Base-by-base conservation (phyloP, 805 yeast species). In the Starmerella etchellsii region DNA sequence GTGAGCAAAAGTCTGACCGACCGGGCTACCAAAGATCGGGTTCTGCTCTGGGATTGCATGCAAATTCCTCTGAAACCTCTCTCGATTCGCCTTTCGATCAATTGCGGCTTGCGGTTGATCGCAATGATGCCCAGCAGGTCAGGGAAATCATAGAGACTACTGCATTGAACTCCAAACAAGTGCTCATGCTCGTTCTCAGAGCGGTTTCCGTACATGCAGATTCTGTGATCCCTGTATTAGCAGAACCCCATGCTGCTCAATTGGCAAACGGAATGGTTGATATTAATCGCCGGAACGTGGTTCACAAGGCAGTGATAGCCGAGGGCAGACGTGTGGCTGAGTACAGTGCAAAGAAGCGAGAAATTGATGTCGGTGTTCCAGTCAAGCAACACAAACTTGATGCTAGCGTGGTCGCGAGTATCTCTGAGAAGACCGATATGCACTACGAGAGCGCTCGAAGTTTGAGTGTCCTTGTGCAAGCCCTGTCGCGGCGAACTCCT, bases 291-390 rank as follows among this genome's bases (percentile, higher is more conserved):
- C 69, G 95, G 50, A 87, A 81, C 56, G 78, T 87, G 53, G 71
- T 87, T 53, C 97, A 87, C 57, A 83, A 82, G 49, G 80, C 78
- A 53, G 75, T 87, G 20, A 76, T 87, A 41, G 71, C 80, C 8
- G 67, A 81, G 42, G 95, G 94, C 4, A 76, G 83, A 11, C 36
- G 52, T 8, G 22, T 40, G 2, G 44, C 36, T 15, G 39, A 44
- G 24, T n/a, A 45, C 14, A 20, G n/a, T 21, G 10, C 32, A 2
- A 26, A 30, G 14, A 35, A 31, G 11, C 22, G 34, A 9, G 21
- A 40, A 34, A 46, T 45, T 16, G 43, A 24, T 24, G 42, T 44
- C 3, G 49, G 46, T 7, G 35, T 42, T 5, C 31, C 42, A 2
- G 15, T 40, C 2, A 39, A 15, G n/a, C 16, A 23, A 3, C 31